Base-by-base conservation (phyloP, 108 stramenopile genomes). In the Cyclotella cryptica region DNA sequence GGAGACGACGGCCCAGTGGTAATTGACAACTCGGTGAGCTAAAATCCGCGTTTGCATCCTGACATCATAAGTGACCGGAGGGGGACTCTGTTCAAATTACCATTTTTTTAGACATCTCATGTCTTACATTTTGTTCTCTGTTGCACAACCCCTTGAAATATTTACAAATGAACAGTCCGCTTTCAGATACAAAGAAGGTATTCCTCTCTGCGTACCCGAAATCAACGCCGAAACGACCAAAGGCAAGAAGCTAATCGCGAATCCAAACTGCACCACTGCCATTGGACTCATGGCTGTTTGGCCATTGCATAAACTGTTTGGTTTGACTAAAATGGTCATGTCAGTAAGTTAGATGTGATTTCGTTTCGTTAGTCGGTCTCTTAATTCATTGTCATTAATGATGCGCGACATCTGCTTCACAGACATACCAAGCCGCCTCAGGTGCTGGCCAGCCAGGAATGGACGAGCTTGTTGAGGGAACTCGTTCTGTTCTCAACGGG, bases 241-340 rank as follows among this genome's bases (percentile, higher is more conserved):
- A 79, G 92, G 92, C 44, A 88, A 89, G 88, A 98, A 97, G 66
- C 84, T 99, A 59, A 98, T 99, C 78, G 98, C 98, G 66, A 99
- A 99, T 86, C 98, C 98, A 40, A 99, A 99, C 72, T 99, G 98
- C 79, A 98, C 98, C 43, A 99, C 98, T n/a, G 98, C 98, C 30
- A 98, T 99, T 77, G 98, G 97, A 47, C 79, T 97, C 45, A 98
- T 99, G 98, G 98, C 97, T 18, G 71, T 99, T 29, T 96, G 87
- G 86, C 98, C 98, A n/a, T 80, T 99, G 46, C 92, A 96, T 71
- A 84, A 96, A 75, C 72, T 88, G 40, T 98, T 96, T 85, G 96
- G 95, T 44, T 65, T 98, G 62, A 94, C 95, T 76, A 88, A 85
- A 64, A 85, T 97, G 74, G 89, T 99, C 57, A 93, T 99, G 90